Percentiles rank a stretch among this genome's conserved stretches.
phyloP scores from a whole-genome alignment of 768 basidiomycete species.

The Pleurotus ostreatus region DNA sequence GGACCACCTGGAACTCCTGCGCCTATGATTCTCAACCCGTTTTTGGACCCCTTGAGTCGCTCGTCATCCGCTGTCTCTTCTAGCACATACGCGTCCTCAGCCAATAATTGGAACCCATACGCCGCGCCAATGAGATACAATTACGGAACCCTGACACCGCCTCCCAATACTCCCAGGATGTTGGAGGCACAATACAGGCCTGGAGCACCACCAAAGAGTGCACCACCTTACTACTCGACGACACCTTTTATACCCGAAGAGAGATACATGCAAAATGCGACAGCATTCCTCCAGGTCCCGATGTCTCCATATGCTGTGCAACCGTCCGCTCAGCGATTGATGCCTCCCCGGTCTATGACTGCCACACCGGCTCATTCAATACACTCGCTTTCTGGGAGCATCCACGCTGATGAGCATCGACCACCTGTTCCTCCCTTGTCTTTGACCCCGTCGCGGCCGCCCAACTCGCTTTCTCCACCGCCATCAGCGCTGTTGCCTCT shows the following conservation, averaged over 20 bases:
- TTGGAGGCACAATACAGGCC: constrained; percentile 3
- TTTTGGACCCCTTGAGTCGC: constrained; percentile 17
- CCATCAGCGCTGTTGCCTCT: constrained; percentile 13
- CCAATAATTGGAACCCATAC: constrained; percentile 1
- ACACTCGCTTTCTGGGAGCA: constrained; percentile 13
- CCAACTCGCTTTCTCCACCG: constrained; percentile 21
- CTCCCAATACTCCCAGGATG: not conserved
- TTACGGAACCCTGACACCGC: not conserved
- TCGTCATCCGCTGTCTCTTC: constrained; percentile 10
- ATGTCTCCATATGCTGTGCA: not conserved
- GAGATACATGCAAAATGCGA: not conserved
- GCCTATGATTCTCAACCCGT: constrained; percentile 11
- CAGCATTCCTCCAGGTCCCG: not conserved
- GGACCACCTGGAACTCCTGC: constrained; percentile 8
- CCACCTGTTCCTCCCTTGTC: constrained; percentile 22
- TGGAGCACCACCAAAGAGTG: not conserved
- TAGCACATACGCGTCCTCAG: constrained; percentile 1
- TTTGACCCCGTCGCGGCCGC: constrained; percentile 13
- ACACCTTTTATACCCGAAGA: not conserved
- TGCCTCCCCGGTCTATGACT: constrained; percentile 2
- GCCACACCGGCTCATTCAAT: constrained; percentile 12
- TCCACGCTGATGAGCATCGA: constrained; percentile 1
- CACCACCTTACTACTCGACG: not conserved
- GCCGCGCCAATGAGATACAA: not conserved
- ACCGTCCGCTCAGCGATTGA: constrained; percentile 1